Evolutionary conservation across 192 early-diverging fungal species (phyloP), one percentile per base, ranked within the genome.

Genomic region (Coemansia guatemalensis): DNA sequence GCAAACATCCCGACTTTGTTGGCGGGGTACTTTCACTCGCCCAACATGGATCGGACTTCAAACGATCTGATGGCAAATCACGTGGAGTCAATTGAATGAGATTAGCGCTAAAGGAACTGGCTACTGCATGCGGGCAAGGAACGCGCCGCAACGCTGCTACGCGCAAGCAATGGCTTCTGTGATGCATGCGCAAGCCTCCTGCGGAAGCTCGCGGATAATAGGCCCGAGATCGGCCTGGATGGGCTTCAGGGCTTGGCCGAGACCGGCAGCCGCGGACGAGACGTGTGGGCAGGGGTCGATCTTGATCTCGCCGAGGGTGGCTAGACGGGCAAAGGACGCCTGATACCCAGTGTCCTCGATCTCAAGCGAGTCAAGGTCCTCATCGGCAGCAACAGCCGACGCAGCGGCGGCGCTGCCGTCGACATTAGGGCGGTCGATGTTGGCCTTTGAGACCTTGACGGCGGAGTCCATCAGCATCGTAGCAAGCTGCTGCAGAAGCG

Each of bases 261-360:
- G 62, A 0, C 74, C 73, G 4, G 23, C 22, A 0, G 67, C 69
- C 0, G 79, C 56, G 48, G 73, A 79, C 18, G 65, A 27, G 49
- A 92, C 68, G 29, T 58, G 65, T 21, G 88, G 82, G 27, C 85
- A 83, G n/a, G 86, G 85, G 58, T 92, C 88, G n/a, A 82, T 69
- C 56, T 85, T 85, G 35, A 85, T 59, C 8, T 84, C 85, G 20
- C 86, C 79, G 21, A 90, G 80, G 0, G 93, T 88, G 12, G 88
- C 83, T 33, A 97, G 78, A 47, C 87, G 85, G 4, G 93, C 80
- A 81, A 90, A 97, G 33, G 88, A 86, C 20, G 91, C 90, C 65
- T 94, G 91, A 64, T 93, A 93, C 14, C 92, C 92, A 1, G 85
- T 82, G 8, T 91, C 90, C 56, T 94, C 92, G 48, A 93, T 81